Percentiles rank a stretch among this genome's conserved stretches.
phyloP scores from a whole-genome alignment of 2,329 filamentous ascomycete species.

The Ceratocystiopsis minuta region DNA sequence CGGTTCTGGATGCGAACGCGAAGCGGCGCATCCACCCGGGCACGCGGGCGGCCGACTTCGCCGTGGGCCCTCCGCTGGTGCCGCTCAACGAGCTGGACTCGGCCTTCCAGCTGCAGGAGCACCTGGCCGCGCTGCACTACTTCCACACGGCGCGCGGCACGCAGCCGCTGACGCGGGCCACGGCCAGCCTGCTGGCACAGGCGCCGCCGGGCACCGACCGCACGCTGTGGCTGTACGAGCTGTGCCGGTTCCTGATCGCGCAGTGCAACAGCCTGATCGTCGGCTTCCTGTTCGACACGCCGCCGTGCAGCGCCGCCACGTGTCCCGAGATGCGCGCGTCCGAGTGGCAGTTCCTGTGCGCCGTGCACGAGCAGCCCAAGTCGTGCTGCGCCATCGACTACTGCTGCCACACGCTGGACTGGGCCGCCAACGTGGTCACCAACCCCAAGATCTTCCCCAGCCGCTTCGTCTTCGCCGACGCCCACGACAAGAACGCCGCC shows the following conservation, averaged over 20 bases:
- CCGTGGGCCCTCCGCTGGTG: conserved; percentile 72
- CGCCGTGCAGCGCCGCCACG: conserved; percentile 72
- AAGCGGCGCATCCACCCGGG: conserved; percentile 78
- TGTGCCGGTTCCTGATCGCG: conserved; percentile 86
- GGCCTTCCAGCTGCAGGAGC: conserved; percentile 91
- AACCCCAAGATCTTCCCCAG: conserved; percentile 92
- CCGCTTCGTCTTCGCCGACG: conserved; percentile 43
- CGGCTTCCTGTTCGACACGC: conserved; percentile 78
- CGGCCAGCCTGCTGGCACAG: conserved; percentile 57
- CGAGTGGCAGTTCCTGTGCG: conserved; percentile 98
- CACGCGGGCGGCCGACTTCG: conserved; percentile 84
- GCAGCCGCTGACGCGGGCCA: conserved; percentile 54
- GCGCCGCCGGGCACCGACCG: conserved; percentile 69
- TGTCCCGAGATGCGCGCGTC: conserved; percentile 97
- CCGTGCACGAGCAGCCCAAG: conserved; percentile 91
- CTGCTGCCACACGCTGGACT: conserved; percentile 95
- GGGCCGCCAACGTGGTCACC: conserved; percentile 87
- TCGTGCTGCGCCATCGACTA: conserved; percentile 97
- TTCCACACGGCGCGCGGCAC: conserved; percentile 53
- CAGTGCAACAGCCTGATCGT: conserved; percentile 88
- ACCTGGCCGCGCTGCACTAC: conserved; percentile 82
- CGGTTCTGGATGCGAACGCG: conserved; percentile 52
- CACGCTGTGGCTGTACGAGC: conserved; percentile 91
- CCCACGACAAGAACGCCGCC: conserved; percentile 43
- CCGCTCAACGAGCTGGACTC: conserved; percentile 85